Evolutionary conservation across 2,329 filamentous ascomycete species (phyloP), one percentile per base, ranked within the genome.

Genomic region (Sclerotinia glacialis): DNA sequence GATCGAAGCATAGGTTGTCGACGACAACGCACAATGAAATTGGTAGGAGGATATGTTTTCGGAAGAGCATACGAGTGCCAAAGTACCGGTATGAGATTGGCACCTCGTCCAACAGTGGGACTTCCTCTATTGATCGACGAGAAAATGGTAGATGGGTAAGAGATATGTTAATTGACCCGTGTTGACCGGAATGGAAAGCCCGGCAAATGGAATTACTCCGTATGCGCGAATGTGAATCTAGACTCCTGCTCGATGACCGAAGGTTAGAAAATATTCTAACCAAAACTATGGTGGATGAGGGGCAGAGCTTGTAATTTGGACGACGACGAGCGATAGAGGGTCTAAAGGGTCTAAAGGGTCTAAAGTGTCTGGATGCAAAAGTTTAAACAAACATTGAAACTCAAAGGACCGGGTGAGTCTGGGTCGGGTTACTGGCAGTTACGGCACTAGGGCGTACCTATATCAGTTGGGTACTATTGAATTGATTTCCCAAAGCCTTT

Each of bases 191-290:
- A 60, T 37, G 58, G 58, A 49, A 60, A 7, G 28, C 44, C 58
- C 28, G 44, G 58, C n/a, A 49, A 60, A 31, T 49, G 16, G n/a
- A 60, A 18, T 60, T 60, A n/a, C n/a, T n/a, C n/a, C n/a, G n/a
- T n/a, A 26, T 60, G 58, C 58, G 58, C 44, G 21, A 49, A 60
- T 37, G 44, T 37, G 44, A 60, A 37, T 60, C 58, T 60, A 60
- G 58, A 60, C 44, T 60, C n/a, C 58, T 60, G 58, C 26, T 37
- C 58, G 31, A 60, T 60, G 58, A 60, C 58, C 37, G 58, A 60
- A 37, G 11, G 46, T 49, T 49, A 60, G 58, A 60, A 55, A 23
- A 47, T 23, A 8, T 34, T 49, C n/a, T 26, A 49, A 49, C 44
- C 49, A 3, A 23, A 37, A 60, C 26, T 7, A 12, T 60, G 58